Evolutionary conservation across 768 basidiomycete species (phyloP).

Genomic region (Collybiopsis luxurians): DNA sequence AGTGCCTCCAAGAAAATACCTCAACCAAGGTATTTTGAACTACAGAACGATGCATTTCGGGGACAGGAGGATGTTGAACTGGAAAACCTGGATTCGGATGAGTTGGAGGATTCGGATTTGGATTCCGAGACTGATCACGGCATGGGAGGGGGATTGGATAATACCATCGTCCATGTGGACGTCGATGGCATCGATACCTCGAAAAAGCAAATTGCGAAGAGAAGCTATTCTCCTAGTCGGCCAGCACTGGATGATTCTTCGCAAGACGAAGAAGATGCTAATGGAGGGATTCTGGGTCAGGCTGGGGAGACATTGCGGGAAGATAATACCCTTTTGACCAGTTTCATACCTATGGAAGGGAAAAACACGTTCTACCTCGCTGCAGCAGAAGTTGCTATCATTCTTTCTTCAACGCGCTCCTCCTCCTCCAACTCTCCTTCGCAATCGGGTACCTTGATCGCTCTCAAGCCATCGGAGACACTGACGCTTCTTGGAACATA

Average conservation of each 20-base stretch:
- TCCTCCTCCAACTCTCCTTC: conserved; percentile 6
- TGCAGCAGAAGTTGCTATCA: conserved; percentile 32
- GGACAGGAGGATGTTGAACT: conserved; percentile 36
- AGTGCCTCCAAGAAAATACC: conserved; percentile 16
- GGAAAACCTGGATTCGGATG: conserved; percentile 30
- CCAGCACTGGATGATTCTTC: conserved; percentile 43
- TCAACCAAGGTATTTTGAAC: conserved; percentile 31
- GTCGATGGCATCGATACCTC: no score
- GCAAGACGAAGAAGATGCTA: conserved; percentile 36
- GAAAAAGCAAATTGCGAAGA: conserved; percentile 16
- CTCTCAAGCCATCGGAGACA: conserved; percentile 46
- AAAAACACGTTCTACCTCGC: conserved; percentile 47
- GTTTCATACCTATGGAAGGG: conserved; percentile 43
- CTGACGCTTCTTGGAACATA: conserved; percentile 71
- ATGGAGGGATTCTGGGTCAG: conserved; percentile 8
- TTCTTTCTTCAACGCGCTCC: conserved; percentile 12
- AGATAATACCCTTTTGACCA: conserved; percentile 33
- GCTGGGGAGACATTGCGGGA: neutral
- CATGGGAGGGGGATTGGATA: conserved; percentile 7
- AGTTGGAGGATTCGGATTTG: conserved; percentile 16
- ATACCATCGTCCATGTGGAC: conserved; percentile 12
- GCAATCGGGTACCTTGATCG: conserved; percentile 34
- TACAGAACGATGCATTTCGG: conserved; percentile 25
- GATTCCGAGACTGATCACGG: neutral
- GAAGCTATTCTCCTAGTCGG: conserved; percentile 57